Evolutionary conservation across 1,284 basidiomycete species (phyloP).

Genomic region (Pseudozyma tsukubaensis): DNA sequence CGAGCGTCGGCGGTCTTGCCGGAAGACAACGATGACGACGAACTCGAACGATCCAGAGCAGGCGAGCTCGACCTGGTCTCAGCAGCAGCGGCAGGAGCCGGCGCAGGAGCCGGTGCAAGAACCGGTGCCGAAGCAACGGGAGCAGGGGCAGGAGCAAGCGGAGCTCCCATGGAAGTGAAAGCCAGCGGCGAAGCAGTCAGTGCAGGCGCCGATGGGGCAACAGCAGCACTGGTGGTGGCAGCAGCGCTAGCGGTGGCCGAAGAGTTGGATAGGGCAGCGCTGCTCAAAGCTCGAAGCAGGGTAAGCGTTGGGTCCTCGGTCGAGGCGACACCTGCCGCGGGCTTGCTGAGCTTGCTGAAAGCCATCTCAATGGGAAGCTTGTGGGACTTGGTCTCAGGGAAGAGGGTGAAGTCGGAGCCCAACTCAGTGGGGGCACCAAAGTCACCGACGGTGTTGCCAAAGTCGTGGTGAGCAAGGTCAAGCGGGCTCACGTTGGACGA

Average conservation of each 20-base stretch:
- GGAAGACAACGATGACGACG: constrained; percentile 26
- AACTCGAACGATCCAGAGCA: constrained; percentile 29
- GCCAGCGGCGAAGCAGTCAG: constrained; percentile 48
- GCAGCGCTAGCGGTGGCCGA: constrained; percentile 22
- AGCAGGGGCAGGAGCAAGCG: constrained; percentile 28
- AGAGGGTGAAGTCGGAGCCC: constrained; percentile 54
- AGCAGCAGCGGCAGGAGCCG: constrained; percentile 6
- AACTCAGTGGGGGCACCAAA: constrained; percentile 46
- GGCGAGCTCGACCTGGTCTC: constrained; percentile 18
- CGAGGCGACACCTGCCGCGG: constrained; percentile 20
- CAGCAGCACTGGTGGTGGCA: constrained; percentile 14
- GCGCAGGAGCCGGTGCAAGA: constrained; percentile 16
- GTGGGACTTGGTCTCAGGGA: constrained; percentile 39
- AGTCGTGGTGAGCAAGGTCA: constrained; percentile 36
- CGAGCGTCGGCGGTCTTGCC: constrained; percentile 25
- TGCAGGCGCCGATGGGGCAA: constrained; percentile 21
- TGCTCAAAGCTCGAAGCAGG: constrained; percentile 52
- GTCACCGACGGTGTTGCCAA: constrained; percentile 38
- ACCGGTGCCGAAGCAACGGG: constrained; percentile 18
- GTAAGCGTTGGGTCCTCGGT: constrained; percentile 48
- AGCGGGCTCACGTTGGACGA: constrained; percentile 54
- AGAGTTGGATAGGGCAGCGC: constrained; percentile 46
- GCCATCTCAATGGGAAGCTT: constrained; percentile 52
- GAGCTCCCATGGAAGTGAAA: constrained; percentile 32
- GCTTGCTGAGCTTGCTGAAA: constrained; percentile 53